phyloP scores from a whole-genome alignment of 768 basidiomycete species.

The Agaricus subrufescens region DNA sequence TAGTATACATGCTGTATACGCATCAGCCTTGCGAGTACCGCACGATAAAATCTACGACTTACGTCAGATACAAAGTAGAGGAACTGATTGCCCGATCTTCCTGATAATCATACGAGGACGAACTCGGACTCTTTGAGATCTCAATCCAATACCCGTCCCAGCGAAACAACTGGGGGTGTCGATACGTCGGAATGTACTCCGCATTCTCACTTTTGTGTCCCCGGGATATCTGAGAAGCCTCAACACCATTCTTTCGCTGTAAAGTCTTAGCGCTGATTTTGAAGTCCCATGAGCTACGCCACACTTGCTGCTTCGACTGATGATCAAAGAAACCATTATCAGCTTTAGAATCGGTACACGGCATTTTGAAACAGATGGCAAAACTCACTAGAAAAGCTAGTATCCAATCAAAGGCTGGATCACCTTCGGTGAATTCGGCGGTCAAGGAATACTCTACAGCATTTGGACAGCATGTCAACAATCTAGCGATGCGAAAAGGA shows the following conservation, averaged over 20 bases:
- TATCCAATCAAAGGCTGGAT: constrained; percentile 41
- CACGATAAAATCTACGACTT: constrained; percentile 13
- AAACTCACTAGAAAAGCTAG: constrained; percentile 30
- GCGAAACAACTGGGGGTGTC: constrained; percentile 35
- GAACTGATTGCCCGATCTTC: constrained; percentile 1
- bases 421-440: constrained; percentile 32
- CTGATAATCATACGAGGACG: constrained; percentile 7
- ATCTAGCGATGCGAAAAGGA: not conserved
- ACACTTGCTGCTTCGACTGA: constrained; percentile 39
- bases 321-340: not conserved
- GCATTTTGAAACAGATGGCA: not conserved
- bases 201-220: constrained; percentile 23
- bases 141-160: constrained; percentile 42
- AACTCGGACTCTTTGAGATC: constrained; percentile 20
- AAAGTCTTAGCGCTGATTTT: constrained; percentile 37
- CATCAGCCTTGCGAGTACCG: not conserved
- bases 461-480: not conserved
- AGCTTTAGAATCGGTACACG: not conserved
- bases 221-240: constrained; percentile 15
- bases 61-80: constrained; percentile 29
- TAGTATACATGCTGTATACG: constrained; percentile 35
- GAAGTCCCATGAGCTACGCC: constrained; percentile 36
- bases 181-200: constrained; percentile 39
- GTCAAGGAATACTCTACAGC: constrained; percentile 32
- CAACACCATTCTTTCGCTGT: constrained; percentile 33